Conservation (phyloP, 2,329 filamentous ascomycete genomes). For the Colletotrichum neosansevieriae region DNA sequence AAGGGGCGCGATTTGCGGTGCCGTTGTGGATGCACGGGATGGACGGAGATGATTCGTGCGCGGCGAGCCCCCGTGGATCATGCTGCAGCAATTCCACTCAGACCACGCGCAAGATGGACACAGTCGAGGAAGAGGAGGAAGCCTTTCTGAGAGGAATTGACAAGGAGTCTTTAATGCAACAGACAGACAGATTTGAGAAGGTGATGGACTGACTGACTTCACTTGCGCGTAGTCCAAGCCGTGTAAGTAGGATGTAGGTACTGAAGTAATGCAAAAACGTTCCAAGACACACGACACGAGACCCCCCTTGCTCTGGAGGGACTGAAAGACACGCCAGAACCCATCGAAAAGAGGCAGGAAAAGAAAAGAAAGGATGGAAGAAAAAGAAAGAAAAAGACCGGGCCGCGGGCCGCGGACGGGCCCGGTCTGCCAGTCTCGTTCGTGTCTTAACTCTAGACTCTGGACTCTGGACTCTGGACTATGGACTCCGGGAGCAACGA, state of each 20-base stretch:
- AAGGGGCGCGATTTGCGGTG: slow-evolving; percentile 23
- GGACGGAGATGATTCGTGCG: slow-evolving; percentile 37
- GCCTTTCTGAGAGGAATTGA: no score
- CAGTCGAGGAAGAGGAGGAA: slow-evolving; percentile 20
- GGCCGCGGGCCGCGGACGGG: no score
- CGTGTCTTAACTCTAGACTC: no score
- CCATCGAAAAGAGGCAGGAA: neutral
- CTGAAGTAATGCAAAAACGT: slow-evolving; percentile 23
- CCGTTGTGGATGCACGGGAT: slow-evolving; percentile 36
- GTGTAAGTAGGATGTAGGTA: neutral
- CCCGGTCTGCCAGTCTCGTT: no score
- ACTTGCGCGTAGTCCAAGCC: neutral
- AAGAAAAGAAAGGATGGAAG: slow-evolving; percentile 10
- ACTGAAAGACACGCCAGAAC: slow-evolving; percentile 4
- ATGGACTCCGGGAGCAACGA: slow-evolving; percentile 26
- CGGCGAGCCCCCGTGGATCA: slow-evolving; percentile 12
- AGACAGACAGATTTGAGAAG: no score
- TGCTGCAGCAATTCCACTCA: slow-evolving; percentile 19
- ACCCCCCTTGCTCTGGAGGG: slow-evolving; percentile 26
- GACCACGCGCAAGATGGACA: neutral
- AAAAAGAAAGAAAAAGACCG: no score
- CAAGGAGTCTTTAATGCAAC: no score
- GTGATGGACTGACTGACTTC: neutral
- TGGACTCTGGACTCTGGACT: no score
- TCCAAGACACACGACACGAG: slow-evolving; percentile 15